Percentiles rank a stretch among this genome's conserved stretches.
These are phyloP conservation scores for Aspergillus kassunensis DNA, from an alignment of 495 filamentous ascomycete genomes.

Conservation along the genomic window DNA sequence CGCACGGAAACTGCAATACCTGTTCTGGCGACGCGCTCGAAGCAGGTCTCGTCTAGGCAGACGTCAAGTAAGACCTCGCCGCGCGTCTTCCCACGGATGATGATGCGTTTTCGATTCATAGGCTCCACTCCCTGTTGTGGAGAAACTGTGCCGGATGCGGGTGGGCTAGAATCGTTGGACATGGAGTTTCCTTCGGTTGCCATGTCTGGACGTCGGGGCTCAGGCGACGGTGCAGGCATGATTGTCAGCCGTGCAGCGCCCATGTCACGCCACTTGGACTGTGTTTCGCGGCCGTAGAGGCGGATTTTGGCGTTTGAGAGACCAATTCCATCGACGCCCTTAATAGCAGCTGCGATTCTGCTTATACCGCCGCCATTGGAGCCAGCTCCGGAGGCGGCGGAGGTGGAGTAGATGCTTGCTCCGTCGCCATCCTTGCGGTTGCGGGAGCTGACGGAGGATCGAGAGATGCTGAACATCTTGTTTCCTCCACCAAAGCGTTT, in stretches of 20 bases:
- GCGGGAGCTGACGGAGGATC: constrained; percentile 54
- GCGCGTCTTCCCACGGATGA: constrained; percentile 66
- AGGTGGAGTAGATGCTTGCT: constrained; percentile 59
- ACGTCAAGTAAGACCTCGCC: constrained; percentile 72
- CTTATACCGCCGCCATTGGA: constrained; percentile 48
- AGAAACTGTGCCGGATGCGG: constrained; percentile 34
- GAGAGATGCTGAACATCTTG: constrained; percentile 75
- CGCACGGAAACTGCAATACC: constrained; percentile 87
- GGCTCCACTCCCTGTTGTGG: constrained; percentile 37
- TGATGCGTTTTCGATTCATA: constrained; percentile 84
- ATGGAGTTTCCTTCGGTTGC: constrained; percentile 18
- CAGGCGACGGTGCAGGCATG: constrained; percentile 56
- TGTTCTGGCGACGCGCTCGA: constrained; percentile 74
- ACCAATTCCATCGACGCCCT: constrained; percentile 52
- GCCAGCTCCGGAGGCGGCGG: constrained; percentile 44
- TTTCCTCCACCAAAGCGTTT: constrained; percentile 62
- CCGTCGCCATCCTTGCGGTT: constrained; percentile 37
- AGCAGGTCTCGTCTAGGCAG: constrained; percentile 76
- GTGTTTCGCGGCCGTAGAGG: constrained; percentile 72
- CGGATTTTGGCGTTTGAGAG: constrained; percentile 75
- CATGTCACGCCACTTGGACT: constrained; percentile 84
- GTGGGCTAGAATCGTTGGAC: constrained; percentile 18
- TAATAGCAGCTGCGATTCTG: constrained; percentile 51
- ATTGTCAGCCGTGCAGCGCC: constrained; percentile 80
- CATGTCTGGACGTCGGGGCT: constrained; percentile 39